Percentiles rank a stretch among this genome's conserved stretches.
phyloP scores from a whole-genome alignment of 78 protist genomes.

The Chrysochromulina tobinii region DNA sequence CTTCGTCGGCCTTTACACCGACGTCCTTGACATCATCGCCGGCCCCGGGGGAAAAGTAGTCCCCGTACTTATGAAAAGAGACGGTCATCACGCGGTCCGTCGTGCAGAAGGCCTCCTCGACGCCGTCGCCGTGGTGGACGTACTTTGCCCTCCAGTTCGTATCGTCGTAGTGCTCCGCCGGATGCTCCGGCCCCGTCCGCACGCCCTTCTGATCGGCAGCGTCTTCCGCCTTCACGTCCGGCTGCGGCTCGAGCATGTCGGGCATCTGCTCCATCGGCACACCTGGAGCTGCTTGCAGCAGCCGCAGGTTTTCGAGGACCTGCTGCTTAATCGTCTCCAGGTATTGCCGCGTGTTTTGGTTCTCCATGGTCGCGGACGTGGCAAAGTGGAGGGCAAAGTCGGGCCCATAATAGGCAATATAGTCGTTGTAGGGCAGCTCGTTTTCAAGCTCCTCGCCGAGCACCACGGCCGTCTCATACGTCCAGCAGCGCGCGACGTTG shows the following conservation, averaged over 20 bases:
- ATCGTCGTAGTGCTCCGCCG: too few species aligned
- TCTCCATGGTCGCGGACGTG: slow-evolving; percentile 67
- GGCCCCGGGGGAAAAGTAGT: slow-evolving; percentile 73
- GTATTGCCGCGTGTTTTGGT: slow-evolving; percentile 79
- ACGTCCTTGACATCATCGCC: slow-evolving; percentile 88
- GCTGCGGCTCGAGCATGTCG: not conserved
- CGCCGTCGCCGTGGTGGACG: slow-evolving; percentile 98
- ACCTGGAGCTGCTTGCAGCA: slow-evolving; percentile 64
- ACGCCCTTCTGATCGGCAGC: too few species aligned
- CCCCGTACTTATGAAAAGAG: slow-evolving; percentile 89
- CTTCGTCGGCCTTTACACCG: slow-evolving; percentile 79
- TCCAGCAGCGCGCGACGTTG: slow-evolving; percentile 98
- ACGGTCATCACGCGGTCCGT: slow-evolving; percentile 95
- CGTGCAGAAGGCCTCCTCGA: slow-evolving; percentile 87
- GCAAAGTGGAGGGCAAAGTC: slow-evolving; percentile 78
- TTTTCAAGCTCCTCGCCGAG: not conserved
- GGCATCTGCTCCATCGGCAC: slow-evolving; percentile 64
- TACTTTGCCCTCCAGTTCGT: too few species aligned
- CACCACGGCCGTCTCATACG: slow-evolving; percentile 84
- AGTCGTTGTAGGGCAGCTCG: slow-evolving; percentile 93
- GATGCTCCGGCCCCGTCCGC: too few species aligned
- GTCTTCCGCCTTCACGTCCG: too few species aligned
- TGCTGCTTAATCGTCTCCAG: slow-evolving; percentile 57
- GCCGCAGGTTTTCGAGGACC: slow-evolving; percentile 48
- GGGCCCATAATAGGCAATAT: slow-evolving; percentile 87